A percentile compares a stretch with the other conserved stretches of the same genome.
phyloP scores from a whole-genome alignment of 2,329 filamentous ascomycete genomes.

The Diaporthe australafricana region DNA sequence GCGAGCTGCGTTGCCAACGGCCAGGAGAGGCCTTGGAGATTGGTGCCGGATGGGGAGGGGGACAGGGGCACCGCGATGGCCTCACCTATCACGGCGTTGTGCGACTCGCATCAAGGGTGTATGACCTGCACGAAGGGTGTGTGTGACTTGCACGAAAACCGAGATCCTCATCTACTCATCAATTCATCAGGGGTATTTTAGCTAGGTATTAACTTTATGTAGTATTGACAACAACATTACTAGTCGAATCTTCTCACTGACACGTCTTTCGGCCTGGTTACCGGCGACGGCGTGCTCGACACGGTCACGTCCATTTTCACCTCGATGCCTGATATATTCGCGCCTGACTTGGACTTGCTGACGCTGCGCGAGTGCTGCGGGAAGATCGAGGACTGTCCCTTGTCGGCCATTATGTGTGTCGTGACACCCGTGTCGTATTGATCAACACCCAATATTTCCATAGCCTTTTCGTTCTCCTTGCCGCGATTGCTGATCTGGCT shows the following conservation, averaged over 20 bases:
- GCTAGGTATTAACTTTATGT: conserved; percentile 7
- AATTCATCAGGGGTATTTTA: conserved; percentile 5
- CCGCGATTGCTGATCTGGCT: neutral
- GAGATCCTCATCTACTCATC: neutral
- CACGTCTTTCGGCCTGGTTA: conserved; percentile 1
- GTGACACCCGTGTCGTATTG: conserved; percentile 17
- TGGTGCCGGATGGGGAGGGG: neutral
- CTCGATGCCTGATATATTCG: conserved; percentile 20
- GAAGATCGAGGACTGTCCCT: conserved; percentile 8
- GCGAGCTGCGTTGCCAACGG: neutral
- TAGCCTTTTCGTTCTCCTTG: conserved; percentile 26
- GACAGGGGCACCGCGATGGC: neutral
- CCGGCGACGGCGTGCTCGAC: conserved; percentile 20
- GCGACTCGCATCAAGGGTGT: neutral
- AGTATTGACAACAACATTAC: neutral
- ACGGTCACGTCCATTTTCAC: conserved; percentile 31
- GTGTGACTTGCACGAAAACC: too few species aligned
- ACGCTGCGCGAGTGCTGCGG: conserved; percentile 3
- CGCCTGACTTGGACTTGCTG: neutral
- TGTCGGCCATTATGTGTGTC: conserved; percentile 29
- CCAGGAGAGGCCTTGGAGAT: neutral
- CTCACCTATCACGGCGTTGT: neutral
- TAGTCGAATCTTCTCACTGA: neutral
- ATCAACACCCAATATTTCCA: conserved; percentile 24
- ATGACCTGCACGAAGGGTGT: neutral